Base-by-base conservation (phyloP, 805 yeast genomes). In the Suhomyces kilbournensis region DNA sequence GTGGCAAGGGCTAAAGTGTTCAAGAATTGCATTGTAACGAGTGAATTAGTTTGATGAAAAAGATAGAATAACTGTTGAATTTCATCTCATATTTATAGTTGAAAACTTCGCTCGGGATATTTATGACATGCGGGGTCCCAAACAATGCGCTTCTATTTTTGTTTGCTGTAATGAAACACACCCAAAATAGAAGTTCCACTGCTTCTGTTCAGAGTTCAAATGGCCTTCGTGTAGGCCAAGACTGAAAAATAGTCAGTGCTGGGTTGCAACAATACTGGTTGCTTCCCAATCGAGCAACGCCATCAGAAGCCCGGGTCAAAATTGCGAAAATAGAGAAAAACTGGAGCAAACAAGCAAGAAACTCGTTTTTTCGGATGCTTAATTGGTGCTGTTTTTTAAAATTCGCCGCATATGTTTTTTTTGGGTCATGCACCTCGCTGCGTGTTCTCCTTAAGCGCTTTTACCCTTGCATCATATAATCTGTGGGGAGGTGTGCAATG, bases 1-100 rank as follows among this genome's bases (percentile, higher is more conserved):
- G 68, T 50, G 28, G 61, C 49, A 46, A 66, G 53, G 44, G 67
- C 54, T 46, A 53, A 28, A 39, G 62, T 47, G 50, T 55, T 53
- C 55, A 58, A 58, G 26, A 55, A 46, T 48, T 48, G 49, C 52
- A 50, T 50, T 44, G 43, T 35, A 39, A 50, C 42, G 47, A 42
- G 30, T 15, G 44, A 9, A 15, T 17, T n/a, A 4, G 35, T 7
- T n/a, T 32, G n/a, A n/a, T n/a, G 17, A n/a, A n/a, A 14, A n/a
- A n/a, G 17, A n/a, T n/a, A 9, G 14, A 2, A 10, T 4, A 19
- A 38, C 10, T 3, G 3, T 1, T 2, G 42, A 17, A 38, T 17
- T 17, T 38, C 42, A 17, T 9, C 20, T 19, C 22, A 10, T 38
- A 38, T 38, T 38, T 38, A 19, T 38, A 38, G 10, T 17, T 19